phyloP scores from a whole-genome alignment of 192 early-diverging fungal genomes.

The Phlyctochytrium arcticum region DNA sequence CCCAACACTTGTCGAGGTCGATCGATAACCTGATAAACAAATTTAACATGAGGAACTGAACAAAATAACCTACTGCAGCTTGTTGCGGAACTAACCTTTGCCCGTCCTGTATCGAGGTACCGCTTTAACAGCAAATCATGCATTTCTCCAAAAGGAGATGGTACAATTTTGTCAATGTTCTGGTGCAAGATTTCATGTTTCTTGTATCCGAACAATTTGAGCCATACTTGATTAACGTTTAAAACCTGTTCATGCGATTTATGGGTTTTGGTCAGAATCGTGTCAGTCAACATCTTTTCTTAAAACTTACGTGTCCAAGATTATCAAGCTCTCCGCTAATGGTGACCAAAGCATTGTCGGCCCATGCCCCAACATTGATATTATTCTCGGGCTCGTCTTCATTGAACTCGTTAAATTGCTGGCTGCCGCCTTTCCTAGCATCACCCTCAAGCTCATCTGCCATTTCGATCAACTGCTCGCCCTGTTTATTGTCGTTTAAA shows the following conservation, averaged over 20 bases:
- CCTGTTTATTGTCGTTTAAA: slow-evolving; percentile 38
- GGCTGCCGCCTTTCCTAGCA: background rate
- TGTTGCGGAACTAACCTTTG: slow-evolving; percentile 27
- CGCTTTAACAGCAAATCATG: slow-evolving; percentile 35
- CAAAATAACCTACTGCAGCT: background rate
- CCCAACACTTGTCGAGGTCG: slow-evolving; percentile 36
- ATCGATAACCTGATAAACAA: slow-evolving; percentile 35
- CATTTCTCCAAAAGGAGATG: slow-evolving; percentile 41
- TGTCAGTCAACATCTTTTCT: background rate
- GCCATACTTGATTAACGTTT: slow-evolving; percentile 21
- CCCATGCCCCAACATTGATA: background rate
- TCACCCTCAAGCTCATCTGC: slow-evolving; percentile 43
- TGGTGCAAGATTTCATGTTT: slow-evolving; percentile 27
- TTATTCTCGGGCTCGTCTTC: background rate
- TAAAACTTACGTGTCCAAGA: slow-evolving; percentile 23
- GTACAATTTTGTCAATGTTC: slow-evolving; percentile 40
- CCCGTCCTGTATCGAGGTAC: slow-evolving; percentile 45
- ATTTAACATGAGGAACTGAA: background rate
- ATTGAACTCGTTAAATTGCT: slow-evolving; percentile 16
- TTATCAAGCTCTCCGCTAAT: slow-evolving; percentile 32
- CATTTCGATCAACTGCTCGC: slow-evolving; percentile 33
- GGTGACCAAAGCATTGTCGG: slow-evolving; percentile 31
- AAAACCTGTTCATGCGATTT: slow-evolving; percentile 13
- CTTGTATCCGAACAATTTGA: slow-evolving; percentile 30
- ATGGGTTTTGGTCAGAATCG: background rate